These are phyloP conservation scores for Fusarium sp. DNA, from an alignment of 2,329 filamentous ascomycete species.

Conservation along the genomic window DNA sequence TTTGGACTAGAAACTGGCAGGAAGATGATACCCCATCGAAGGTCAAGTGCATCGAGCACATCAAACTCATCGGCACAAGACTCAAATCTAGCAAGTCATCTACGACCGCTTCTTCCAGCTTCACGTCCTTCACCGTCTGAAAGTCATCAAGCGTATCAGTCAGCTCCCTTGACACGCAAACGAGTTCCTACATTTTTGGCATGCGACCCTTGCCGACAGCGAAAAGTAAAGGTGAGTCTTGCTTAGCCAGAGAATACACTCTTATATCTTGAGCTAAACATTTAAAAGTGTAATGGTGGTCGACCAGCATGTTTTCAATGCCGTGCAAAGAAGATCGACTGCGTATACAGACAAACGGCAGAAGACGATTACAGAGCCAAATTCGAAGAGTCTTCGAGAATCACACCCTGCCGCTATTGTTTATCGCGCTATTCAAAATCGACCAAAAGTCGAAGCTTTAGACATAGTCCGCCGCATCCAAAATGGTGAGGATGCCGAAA, in stretches of 20 bases:
- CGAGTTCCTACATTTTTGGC: neutral
- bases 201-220: slow-evolving; percentile 12
- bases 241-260: too few species aligned
- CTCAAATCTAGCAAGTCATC: fast-evolving
- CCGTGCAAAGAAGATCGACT: neutral
- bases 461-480: slow-evolving; percentile 7
- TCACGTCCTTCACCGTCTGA: neutral
- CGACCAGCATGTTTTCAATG: slow-evolving; percentile 11
- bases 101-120: neutral
- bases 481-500: slow-evolving; percentile 8
- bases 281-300: neutral
- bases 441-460: neutral
- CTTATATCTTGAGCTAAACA: neutral
- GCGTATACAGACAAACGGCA: neutral
- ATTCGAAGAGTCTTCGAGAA: slow-evolving; percentile 1
- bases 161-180: slow-evolving; percentile 7
- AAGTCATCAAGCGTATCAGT: neutral
- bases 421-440: slow-evolving; percentile 4
- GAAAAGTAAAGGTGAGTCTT: slow-evolving; percentile 5
- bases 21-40: slow-evolving; percentile 1
- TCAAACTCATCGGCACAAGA: slow-evolving; percentile 4
- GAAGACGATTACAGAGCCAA: neutral
- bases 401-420: slow-evolving; percentile 10
- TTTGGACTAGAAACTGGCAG: neutral
- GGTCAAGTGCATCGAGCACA: neutral